Evolutionary conservation across 768 basidiomycete genomes (phyloP), one percentile per base, ranked within the genome.

Genomic region (Boletus reticuloceps): DNA sequence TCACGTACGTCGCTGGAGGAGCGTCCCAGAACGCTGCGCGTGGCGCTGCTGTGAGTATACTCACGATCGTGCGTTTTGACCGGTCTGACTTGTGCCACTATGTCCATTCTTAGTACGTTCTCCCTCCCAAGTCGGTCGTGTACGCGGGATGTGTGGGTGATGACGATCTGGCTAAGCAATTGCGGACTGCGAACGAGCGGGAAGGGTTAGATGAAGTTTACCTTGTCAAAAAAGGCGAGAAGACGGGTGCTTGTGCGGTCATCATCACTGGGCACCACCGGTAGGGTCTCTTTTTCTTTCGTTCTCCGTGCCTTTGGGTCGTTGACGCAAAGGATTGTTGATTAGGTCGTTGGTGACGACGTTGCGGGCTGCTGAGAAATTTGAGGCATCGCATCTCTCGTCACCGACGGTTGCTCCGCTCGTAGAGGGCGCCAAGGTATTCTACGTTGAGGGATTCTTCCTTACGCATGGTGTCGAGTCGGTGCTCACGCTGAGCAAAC

Each of bases 361-460:
- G 58, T 79, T 99, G 50, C 88, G 88, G 25, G 85, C 85, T 16
- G 96, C 97, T 5, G 96, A 98, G 74, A 88, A 85, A 68, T 98
- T 97, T 72, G 84, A 88, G 13, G 79, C 82, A 55, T 77, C 85
- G 5, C 93, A 98, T 74, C 80, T 99, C 42, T 78, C 82, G 10
- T 87, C 91, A 10, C 79, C 88, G 14, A 73, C 77, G 50, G 85
- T 98, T 59, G 85, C 89, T 27, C 80, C 85, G 32, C 76, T 94
- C 61, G 78, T 98, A 65, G 80, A 90, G 6, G 80, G 76, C 44
- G 96, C 95, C 55, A 86, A 89, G 68, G 82, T 82, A 69, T 97
- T 82, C 79, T 99, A 99, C 77, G 84, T 98, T 57, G 96, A 94
- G 66, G 96, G 96, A 9, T 99, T 88, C 79, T 98, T 99, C 85